Evolutionary conservation across 208 protist species (phyloP).

Genomic region (Leishmania mexicana): DNA sequence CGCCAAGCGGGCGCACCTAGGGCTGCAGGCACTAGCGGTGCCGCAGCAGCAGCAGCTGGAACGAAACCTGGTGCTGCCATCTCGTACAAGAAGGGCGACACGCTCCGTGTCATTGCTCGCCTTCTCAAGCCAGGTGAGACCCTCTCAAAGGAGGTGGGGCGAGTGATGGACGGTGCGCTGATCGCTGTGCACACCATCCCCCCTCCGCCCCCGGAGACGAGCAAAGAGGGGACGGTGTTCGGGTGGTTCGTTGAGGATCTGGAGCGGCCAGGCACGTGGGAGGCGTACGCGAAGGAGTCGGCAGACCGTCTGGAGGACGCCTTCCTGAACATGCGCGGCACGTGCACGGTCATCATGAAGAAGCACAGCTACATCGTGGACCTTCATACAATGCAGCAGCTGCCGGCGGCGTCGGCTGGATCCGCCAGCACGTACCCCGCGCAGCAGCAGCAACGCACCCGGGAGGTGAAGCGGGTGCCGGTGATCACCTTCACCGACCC

Average conservation of each 20-base stretch:
- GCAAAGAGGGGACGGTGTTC: conserved; percentile 21
- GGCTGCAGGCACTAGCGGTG: background rate
- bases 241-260: conserved; percentile 79
- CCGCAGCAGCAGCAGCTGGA: background rate
- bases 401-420: conserved; percentile 3
- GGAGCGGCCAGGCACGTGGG: conserved; percentile 56
- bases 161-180: conserved; percentile 15
- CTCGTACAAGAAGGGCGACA: conserved; percentile 4
- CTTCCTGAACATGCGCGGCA: conserved; percentile 30
- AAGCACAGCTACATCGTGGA: conserved; percentile 69
- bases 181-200: conserved; percentile 9
- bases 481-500: conserved; percentile 38
- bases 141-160: conserved; percentile 36
- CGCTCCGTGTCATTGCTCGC: conserved; percentile 29
- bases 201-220: conserved; percentile 15
- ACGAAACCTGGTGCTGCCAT: background rate
- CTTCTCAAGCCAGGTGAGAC: conserved; percentile 22
- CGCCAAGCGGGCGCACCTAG: background rate
- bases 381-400: conserved; percentile 60
- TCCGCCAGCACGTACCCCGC: background rate
- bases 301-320: conserved; percentile 63
- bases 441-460: conserved; percentile 22
- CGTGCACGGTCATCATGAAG: conserved; percentile 58
- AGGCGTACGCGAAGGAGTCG: conserved; percentile 57
- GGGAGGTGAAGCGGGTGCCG: conserved; percentile 49